Evolutionary conservation across 768 basidiomycete genomes (phyloP).

Genomic region (Kwoniella pini): DNA sequence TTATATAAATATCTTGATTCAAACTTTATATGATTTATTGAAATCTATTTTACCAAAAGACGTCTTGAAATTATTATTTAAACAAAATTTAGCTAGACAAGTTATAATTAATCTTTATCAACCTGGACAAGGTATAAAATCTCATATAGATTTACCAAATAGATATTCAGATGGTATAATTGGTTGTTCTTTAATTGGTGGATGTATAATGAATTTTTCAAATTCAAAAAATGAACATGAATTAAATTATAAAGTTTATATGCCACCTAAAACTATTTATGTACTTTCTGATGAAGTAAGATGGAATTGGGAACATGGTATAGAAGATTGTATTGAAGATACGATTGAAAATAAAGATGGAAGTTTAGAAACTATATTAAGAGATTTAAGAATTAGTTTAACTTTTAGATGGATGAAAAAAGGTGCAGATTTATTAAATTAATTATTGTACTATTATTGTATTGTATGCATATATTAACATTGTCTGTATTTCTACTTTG

Average conservation of each 20-base stretch:
- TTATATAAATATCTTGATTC: conserved; percentile 56
- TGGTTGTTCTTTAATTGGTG: conserved; percentile 77
- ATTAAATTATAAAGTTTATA: conserved; percentile 58
- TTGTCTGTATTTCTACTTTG: conserved; percentile 11
- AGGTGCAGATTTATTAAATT: conserved; percentile 67
- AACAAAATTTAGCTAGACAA: conserved; percentile 63
- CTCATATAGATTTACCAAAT: conserved; percentile 80
- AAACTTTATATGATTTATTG: conserved; percentile 60
- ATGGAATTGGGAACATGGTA: conserved; percentile 87
- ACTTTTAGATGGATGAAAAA: conserved; percentile 84
- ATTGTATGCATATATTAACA: too few relatives aligned
- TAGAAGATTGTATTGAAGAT: conserved; percentile 66
- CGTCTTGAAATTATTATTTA: conserved; percentile 57
- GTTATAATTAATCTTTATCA: conserved; percentile 86
- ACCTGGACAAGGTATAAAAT: conserved; percentile 84
- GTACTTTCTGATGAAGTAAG: conserved; percentile 78
- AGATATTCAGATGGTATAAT: conserved; percentile 89
- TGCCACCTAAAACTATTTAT: conserved; percentile 74
- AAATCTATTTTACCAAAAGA: conserved; percentile 60
- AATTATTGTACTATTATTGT: background rate
- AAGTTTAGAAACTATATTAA: conserved; percentile 28
- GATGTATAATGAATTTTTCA: conserved; percentile 69
- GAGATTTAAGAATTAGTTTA: conserved; percentile 63
- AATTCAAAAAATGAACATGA: conserved; percentile 24
- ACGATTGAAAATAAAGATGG: conserved; percentile 59